phyloP scores from a whole-genome alignment of 2,329 filamentous ascomycete genomes.

The Diaporthe helianthi region DNA sequence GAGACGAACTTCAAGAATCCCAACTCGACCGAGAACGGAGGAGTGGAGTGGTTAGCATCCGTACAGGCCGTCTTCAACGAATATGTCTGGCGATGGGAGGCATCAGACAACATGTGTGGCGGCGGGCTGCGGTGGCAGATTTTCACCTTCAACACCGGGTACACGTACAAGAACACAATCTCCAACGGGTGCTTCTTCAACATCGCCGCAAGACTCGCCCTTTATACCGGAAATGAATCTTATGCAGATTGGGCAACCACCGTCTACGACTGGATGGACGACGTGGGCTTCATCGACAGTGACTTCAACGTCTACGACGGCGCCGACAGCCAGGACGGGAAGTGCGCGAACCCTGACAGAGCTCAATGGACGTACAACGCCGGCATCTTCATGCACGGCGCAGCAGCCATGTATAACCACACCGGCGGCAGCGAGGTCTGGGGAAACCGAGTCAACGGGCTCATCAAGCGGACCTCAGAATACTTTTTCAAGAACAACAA shows the following conservation, averaged over 20 bases:
- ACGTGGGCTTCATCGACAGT: constrained; percentile 61
- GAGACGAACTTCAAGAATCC: constrained; percentile 70
- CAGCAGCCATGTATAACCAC: constrained; percentile 73
- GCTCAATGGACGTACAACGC: constrained; percentile 73
- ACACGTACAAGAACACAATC: constrained; percentile 74
- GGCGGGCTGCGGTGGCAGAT: constrained; percentile 83
- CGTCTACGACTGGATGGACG: constrained; percentile 64
- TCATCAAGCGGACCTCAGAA: constrained; percentile 56
- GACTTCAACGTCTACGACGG: constrained; percentile 69
- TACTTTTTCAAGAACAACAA: constrained; percentile 62
- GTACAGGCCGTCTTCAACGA: constrained; percentile 75
- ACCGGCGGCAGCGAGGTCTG: constrained; percentile 61
- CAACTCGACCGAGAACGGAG: constrained; percentile 49
- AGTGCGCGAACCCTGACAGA: constrained; percentile 66
- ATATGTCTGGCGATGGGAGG: constrained; percentile 62
- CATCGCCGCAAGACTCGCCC: constrained; percentile 68
- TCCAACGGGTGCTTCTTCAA: constrained; percentile 69
- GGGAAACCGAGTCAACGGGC: constrained; percentile 59
- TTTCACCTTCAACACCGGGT: constrained; percentile 75
- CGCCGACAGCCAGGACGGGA: constrained; percentile 43
- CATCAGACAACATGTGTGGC: constrained; percentile 64
- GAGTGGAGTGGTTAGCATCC: constrained; percentile 64
- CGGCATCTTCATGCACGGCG: constrained; percentile 66
- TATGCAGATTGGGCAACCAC: constrained; percentile 66
- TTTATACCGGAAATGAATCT: constrained; percentile 70